Evolutionary conservation across 75 land plant genomes (phyloP).

Genomic region (Azolla pinnata): DNA sequence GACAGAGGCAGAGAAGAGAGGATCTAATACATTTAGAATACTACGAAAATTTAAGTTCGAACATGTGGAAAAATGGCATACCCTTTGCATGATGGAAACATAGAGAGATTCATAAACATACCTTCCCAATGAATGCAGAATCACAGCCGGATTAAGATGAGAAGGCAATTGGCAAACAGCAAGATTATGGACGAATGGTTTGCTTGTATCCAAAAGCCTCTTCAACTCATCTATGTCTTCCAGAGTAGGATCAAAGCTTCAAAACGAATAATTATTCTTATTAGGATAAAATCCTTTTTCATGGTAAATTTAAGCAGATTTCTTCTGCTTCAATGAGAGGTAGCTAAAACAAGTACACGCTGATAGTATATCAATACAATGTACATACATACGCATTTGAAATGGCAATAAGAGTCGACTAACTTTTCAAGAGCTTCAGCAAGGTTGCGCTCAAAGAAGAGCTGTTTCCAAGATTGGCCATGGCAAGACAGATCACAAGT

Average conservation of each 20-base stretch:
- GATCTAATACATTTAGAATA: too few relatives aligned
- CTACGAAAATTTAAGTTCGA: too few relatives aligned
- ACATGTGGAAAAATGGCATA: too few relatives aligned
- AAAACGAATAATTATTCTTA: neutral
- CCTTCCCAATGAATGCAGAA: conserved; percentile 14
- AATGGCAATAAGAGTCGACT: conserved; percentile 3
- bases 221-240: conserved; percentile 12
- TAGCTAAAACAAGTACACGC: too few relatives aligned
- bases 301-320: too few relatives aligned
- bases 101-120: too few relatives aligned
- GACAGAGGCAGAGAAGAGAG: too few relatives aligned
- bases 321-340: too few relatives aligned
- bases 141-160: conserved; percentile 10
- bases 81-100: too few relatives aligned
- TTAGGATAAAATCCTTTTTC: neutral
- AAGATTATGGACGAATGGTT: conserved; percentile 21
- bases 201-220: conserved; percentile 13
- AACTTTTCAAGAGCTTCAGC: conserved; percentile 26
- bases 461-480: conserved; percentile 37
- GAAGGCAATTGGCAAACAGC: conserved; percentile 19
- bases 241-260: conserved; percentile 20
- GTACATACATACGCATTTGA: neutral
- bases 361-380: too few relatives aligned
- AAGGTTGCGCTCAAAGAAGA: conserved; percentile 28
- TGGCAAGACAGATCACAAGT: conserved; percentile 24